Evolutionary conservation across 768 basidiomycete species (phyloP).

Genomic region (Leccinum uliginosum): DNA sequence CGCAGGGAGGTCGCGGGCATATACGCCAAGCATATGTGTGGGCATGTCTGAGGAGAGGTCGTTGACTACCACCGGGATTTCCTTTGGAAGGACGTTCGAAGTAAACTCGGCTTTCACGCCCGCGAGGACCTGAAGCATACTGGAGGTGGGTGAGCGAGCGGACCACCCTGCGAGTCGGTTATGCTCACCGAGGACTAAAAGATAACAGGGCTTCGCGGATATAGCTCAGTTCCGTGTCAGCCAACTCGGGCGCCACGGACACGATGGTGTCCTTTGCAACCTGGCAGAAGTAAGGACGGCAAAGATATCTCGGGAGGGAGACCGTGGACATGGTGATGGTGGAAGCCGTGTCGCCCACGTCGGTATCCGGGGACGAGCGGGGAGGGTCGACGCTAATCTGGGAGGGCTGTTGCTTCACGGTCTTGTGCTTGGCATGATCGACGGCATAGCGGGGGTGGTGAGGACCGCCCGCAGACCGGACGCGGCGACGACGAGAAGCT

Average conservation of each 20-base stretch:
- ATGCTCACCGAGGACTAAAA: conserved; percentile 27
- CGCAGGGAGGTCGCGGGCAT: conserved; percentile 21
- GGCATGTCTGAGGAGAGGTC: conserved; percentile 31
- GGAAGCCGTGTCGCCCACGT: conserved; percentile 1
- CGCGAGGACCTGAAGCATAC: conserved; percentile 31
- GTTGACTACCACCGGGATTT: conserved; percentile 24
- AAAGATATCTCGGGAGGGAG: conserved; percentile 22
- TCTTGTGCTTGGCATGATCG: conserved; percentile 38
- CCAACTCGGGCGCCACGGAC: conserved; percentile 26
- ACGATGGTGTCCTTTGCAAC: conserved; percentile 14
- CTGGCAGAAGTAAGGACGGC: conserved; percentile 16
- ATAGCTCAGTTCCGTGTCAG: conserved; percentile 19
- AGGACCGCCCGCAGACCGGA: conserved; percentile 27
- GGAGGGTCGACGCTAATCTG: conserved; percentile 29
- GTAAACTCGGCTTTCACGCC: conserved; percentile 21
- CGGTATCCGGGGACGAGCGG: conserved; percentile 7
- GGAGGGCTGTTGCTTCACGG: conserved; percentile 9
- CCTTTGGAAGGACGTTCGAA: conserved; percentile 25
- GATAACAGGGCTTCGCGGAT: conserved; percentile 26
- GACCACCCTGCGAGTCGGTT: rapidly evolving
- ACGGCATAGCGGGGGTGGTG: conserved; percentile 32
- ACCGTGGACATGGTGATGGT: conserved; percentile 8
- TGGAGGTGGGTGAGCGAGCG: conserved; percentile 12
- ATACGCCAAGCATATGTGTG: conserved; percentile 31
- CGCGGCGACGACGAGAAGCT: conserved; percentile 38